Percentiles rank a stretch among this genome's conserved stretches.
Evolutionary conservation across 1,284 basidiomycete species (phyloP).

Genomic region (Malassezia vespertilionis): DNA sequence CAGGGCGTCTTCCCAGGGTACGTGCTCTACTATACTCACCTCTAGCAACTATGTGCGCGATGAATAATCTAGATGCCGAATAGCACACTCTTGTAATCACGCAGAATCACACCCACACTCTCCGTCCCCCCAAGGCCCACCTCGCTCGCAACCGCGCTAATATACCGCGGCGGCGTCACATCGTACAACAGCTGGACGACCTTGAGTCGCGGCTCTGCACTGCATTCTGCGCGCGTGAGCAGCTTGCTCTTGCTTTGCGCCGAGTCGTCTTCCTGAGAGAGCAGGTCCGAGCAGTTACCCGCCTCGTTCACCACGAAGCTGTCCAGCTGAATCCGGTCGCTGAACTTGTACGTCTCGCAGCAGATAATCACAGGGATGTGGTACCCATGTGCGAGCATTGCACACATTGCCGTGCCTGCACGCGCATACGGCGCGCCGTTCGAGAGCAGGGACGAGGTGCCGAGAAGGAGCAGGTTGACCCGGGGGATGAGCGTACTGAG

Average conservation of each 20-base stretch:
- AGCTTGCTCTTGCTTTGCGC: constrained; percentile 10
- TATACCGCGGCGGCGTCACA: constrained; percentile 41
- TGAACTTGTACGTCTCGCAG: constrained; percentile 97
- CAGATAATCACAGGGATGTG: constrained; percentile 89
- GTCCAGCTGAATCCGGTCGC: constrained; percentile 82
- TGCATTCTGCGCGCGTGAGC: constrained; percentile 25
- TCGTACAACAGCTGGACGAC: constrained; percentile 44
- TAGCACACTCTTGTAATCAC: constrained; percentile 45
- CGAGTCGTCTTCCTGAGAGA: constrained; percentile 18
- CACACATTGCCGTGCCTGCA: constrained; percentile 86
- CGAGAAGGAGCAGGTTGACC: constrained; percentile 71
- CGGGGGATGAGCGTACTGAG: constrained; percentile 70
- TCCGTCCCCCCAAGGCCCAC: constrained; percentile 43
- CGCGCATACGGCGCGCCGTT: constrained; percentile 90
- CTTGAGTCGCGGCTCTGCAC: constrained; percentile 21
- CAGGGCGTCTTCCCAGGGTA: constrained; percentile 84
- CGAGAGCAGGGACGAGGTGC: constrained; percentile 83
- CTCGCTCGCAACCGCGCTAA: constrained; percentile 42
- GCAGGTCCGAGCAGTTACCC: constrained; percentile 26
- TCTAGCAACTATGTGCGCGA: constrained; percentile 29
- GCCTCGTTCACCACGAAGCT: constrained; percentile 92
- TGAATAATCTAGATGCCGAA: constrained; percentile 29
- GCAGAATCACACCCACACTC: constrained; percentile 42
- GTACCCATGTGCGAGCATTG: constrained; percentile 84
- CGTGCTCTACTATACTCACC: neutral